Percentiles rank a stretch among this genome's conserved stretches.
phyloP scores from a whole-genome alignment of 176 grass and related monocot species.

The Cenchrus americanus region DNA sequence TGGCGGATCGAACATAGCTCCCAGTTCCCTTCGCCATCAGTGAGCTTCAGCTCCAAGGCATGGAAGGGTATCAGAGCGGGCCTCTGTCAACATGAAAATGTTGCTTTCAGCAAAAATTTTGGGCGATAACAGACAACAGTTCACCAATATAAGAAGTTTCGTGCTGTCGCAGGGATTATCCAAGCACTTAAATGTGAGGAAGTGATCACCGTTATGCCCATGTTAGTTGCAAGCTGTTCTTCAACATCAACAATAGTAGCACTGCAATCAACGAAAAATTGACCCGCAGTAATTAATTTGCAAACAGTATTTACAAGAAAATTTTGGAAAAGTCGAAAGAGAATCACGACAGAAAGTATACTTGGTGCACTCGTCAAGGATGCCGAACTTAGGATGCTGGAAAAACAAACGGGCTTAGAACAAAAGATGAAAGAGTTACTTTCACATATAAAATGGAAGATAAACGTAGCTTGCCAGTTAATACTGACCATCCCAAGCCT shows the following conservation, averaged over 20 bases:
- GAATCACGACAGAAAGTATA: constrained; percentile 26
- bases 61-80: constrained; percentile 92
- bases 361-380: constrained; percentile 96
- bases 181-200: constrained; percentile 73
- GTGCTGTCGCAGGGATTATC: background rate
- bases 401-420: constrained; percentile 95
- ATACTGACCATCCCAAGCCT: constrained; percentile 92
- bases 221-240: constrained; percentile 86
- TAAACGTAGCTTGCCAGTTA: background rate
- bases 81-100: constrained; percentile 53
- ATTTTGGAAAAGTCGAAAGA: constrained; percentile 21
- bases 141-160: background rate
- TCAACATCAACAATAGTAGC: constrained; percentile 98
- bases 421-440: constrained; percentile 17
- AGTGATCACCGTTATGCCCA: constrained; percentile 96
- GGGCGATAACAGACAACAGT: background rate
- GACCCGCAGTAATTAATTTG: constrained; percentile 19
- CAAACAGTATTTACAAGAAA: background rate
- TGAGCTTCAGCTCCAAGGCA: constrained; percentile 89
- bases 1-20: constrained; percentile 77
- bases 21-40: constrained; percentile 97
- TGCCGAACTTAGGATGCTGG: constrained; percentile 86
- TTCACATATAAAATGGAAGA: constrained; percentile 7
- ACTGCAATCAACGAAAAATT: constrained; percentile 53
- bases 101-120: constrained; percentile 27